A percentile compares a stretch with the other conserved stretches of the same genome.
phyloP scores from a whole-genome alignment of 495 filamentous ascomycete species.

The Talaromyces stipitatus region DNA sequence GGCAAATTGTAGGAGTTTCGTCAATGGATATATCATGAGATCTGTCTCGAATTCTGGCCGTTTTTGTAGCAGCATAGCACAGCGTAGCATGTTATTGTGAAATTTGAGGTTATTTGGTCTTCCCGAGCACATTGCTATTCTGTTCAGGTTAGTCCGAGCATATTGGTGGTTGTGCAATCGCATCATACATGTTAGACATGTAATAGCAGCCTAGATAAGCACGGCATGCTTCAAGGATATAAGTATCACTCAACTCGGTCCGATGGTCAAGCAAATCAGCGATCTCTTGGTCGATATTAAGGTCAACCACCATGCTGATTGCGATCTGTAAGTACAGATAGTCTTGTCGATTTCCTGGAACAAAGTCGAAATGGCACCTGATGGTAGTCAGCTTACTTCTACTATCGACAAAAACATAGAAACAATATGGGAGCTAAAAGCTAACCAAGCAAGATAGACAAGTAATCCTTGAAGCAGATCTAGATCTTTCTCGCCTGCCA shows the following conservation, averaged over 20 bases:
- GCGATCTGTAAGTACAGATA: conserved; percentile 15
- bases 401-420: too few relatives aligned
- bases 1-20: conserved; percentile 7
- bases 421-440: neutral
- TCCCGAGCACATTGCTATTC: conserved; percentile 10
- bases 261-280: conserved; percentile 5
- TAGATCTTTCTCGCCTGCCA: conserved; percentile 15
- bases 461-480: conserved; percentile 20
- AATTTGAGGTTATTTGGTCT: conserved; percentile 10
- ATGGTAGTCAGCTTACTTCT: neutral
- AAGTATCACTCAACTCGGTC: conserved; percentile 4
- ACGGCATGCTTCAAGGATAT: conserved; percentile 8
- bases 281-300: conserved; percentile 3
- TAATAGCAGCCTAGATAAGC: conserved; percentile 14
- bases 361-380: conserved; percentile 11
- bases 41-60: conserved; percentile 10
- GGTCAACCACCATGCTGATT: conserved; percentile 14
- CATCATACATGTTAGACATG: conserved; percentile 11
- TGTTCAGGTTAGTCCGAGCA: conserved; percentile 5
- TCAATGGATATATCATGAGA: conserved; percentile 8
- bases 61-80: conserved; percentile 9
- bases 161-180: neutral
- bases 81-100: conserved; percentile 9
- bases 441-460: conserved; percentile 18
- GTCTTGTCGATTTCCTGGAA: conserved; percentile 9